phyloP scores from a whole-genome alignment of 2,329 filamentous ascomycete genomes.

The Penicillium sp. region DNA sequence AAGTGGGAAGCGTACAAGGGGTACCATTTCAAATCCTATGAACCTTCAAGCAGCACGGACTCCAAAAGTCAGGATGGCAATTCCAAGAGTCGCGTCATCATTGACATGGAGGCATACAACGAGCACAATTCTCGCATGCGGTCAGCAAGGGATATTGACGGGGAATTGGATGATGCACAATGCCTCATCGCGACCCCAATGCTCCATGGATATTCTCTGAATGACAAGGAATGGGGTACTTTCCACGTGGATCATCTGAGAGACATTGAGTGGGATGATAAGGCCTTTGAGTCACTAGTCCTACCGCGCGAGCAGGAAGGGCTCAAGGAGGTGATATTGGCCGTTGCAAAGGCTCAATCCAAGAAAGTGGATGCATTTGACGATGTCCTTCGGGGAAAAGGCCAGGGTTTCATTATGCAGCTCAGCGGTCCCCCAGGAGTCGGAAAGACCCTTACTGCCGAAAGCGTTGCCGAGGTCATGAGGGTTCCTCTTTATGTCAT shows the following conservation, averaged over 20 bases:
- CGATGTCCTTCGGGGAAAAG: constrained; percentile 53
- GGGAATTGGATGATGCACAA: constrained; percentile 40
- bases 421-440: constrained; percentile 52
- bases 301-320: constrained; percentile 41
- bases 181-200: constrained; percentile 41
- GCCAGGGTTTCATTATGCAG: constrained; percentile 51
- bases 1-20: constrained; percentile 48
- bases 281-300: constrained; percentile 49
- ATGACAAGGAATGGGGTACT: constrained; percentile 37
- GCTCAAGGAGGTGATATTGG: constrained; percentile 47
- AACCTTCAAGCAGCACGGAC: constrained; percentile 34
- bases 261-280: constrained; percentile 45
- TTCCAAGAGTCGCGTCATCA: constrained; percentile 47
- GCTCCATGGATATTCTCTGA: constrained; percentile 49
- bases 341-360: constrained; percentile 45
- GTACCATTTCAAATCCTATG: constrained; percentile 51
- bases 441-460: constrained; percentile 54
- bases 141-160: background rate
- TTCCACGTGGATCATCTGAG: constrained; percentile 39
- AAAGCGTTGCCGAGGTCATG: constrained; percentile 51
- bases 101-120: constrained; percentile 51
- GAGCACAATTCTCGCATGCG: no score
- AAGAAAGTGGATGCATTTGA: constrained; percentile 42
- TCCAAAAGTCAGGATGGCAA: constrained; percentile 23
- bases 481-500: constrained; percentile 50